These are phyloP conservation scores for Catharanthus roseus DNA, from an alignment of 257 asterid species.

Conservation along the genomic window DNA sequence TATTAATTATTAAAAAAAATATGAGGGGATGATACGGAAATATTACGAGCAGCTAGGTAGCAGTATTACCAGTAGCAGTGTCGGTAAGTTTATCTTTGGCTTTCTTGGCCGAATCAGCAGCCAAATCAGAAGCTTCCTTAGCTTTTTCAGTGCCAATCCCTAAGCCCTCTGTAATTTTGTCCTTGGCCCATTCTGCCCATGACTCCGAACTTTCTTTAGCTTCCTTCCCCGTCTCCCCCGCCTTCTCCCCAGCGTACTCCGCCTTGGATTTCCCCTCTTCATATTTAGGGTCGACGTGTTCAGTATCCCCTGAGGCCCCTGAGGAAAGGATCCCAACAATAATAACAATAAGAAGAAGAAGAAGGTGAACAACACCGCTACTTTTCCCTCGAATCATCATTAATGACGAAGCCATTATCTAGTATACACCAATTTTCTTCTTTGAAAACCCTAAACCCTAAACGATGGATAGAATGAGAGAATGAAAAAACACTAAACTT, in stretches of 20 bases:
- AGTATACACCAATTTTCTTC: too few species aligned
- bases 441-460: too few species aligned
- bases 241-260: constrained; percentile 14
- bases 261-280: constrained; percentile 9
- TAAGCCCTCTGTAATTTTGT: constrained; percentile 42
- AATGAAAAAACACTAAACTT: too few species aligned
- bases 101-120: constrained; percentile 29
- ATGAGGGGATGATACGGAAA: too few species aligned
- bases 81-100: constrained; percentile 30
- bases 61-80: constrained; percentile 23
- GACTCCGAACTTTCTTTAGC: constrained; percentile 33
- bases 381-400: background rate
- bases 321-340: background rate
- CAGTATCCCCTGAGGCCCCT: background rate
- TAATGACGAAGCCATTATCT: too few species aligned
- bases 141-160: constrained; percentile 14
- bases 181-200: constrained; percentile 68
- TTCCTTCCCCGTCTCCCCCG: constrained; percentile 14
- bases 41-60: too few species aligned
- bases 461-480: too few species aligned
- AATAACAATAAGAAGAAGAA: background rate
- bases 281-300: background rate
- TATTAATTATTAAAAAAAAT: too few species aligned
- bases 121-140: constrained; percentile 25
- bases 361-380: background rate